Conservation (phyloP, 202 grass and related monocot species). For the Brachypodium distachyon region DNA sequence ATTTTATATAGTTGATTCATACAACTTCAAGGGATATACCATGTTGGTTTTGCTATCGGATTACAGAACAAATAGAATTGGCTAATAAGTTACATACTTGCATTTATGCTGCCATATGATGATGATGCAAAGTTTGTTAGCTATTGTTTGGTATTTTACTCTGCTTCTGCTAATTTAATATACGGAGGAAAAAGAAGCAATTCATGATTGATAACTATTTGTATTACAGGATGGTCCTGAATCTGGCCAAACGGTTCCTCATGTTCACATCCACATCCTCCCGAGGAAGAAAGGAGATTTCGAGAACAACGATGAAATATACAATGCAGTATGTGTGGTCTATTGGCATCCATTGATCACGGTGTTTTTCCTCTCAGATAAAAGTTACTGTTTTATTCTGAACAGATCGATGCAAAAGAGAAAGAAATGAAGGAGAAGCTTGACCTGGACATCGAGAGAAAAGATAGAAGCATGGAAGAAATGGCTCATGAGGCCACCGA, state of each 20-base stretch:
- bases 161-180: neutral
- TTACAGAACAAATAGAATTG: neutral
- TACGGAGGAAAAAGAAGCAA: neutral
- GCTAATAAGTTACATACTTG: neutral
- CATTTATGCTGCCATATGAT: neutral
- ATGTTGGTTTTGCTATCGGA: neutral
- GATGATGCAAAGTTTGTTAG: neutral
- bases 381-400: neutral
- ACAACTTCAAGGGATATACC: neutral
- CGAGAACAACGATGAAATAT: constrained; percentile 92
- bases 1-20: neutral
- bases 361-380: neutral
- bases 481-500: constrained; percentile 66
- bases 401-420: constrained; percentile 69
- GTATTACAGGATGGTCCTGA: constrained; percentile 73
- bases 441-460: constrained; percentile 73
- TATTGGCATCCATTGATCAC: constrained; percentile 8
- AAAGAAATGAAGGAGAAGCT: constrained; percentile 75
- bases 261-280: constrained; percentile 92
- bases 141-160: neutral
- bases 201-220: neutral
- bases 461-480: constrained; percentile 62
- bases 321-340: constrained; percentile 66
- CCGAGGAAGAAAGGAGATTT: constrained; percentile 83
- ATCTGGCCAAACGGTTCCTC: constrained; percentile 83